phyloP scores from a whole-genome alignment of 148 eudicot genomes.

The Chenopodium suecicum region DNA sequence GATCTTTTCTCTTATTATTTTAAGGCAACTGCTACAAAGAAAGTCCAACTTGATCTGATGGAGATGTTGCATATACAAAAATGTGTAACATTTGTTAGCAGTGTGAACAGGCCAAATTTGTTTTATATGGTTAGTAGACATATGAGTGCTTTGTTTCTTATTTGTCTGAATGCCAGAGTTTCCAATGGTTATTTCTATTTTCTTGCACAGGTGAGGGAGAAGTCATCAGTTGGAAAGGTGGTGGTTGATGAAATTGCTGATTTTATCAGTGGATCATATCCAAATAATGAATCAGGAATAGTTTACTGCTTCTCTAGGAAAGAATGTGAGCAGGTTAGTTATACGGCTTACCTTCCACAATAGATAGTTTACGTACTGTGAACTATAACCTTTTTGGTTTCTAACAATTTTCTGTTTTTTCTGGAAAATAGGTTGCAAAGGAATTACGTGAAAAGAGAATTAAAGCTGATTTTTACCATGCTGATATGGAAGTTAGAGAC shows the following conservation, averaged over 20 bases:
- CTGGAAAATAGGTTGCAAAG: constrained; percentile 63
- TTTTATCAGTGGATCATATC: constrained; percentile 70
- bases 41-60: constrained; percentile 90
- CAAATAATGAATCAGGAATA: constrained; percentile 94
- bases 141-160: background rate
- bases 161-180: background rate
- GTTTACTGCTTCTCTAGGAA: constrained; percentile 96
- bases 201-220: constrained; percentile 72
- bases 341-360: background rate
- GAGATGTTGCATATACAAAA: constrained; percentile 88
- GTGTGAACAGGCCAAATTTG: constrained; percentile 96
- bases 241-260: constrained; percentile 90
- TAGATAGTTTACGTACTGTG: background rate
- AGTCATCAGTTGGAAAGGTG: constrained; percentile 82
- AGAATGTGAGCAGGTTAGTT: constrained; percentile 91
- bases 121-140: constrained; percentile 70
- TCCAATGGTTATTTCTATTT: constrained; percentile 17
- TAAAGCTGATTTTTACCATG: constrained; percentile 89
- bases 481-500: constrained; percentile 87
- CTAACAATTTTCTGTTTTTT: constrained; percentile 7
- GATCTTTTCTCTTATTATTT: constrained; percentile 17
- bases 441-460: constrained; percentile 83
- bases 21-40: constrained; percentile 97
- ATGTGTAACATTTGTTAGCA: constrained; percentile 86
- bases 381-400: background rate